phyloP scores from a whole-genome alignment of 371 early-diverging fungal genomes.

The Syncephalastrum sp. region DNA sequence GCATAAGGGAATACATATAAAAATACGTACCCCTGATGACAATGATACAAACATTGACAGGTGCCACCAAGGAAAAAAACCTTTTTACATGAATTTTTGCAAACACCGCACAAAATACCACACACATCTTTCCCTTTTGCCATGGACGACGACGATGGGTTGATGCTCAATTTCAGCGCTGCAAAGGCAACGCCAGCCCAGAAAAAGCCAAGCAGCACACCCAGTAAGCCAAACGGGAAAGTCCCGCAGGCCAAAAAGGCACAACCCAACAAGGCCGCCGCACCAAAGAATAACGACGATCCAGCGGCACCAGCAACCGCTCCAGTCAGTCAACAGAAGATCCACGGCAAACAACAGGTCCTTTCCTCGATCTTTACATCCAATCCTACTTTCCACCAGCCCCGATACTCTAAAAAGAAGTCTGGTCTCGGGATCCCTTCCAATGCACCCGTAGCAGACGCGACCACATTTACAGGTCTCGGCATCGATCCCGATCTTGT shows the following conservation, averaged over 20 bases:
- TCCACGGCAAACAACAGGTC: constrained; percentile 54
- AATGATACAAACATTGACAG: too few species aligned
- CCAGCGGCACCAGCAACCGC: constrained; percentile 4
- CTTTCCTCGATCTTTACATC: constrained; percentile 60
- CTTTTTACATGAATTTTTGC: too few species aligned
- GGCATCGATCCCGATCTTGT: constrained; percentile 73
- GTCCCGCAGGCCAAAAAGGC: background rate
- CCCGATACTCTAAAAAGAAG: constrained; percentile 24
- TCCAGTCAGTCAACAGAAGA: constrained; percentile 27
- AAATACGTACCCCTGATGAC: too few species aligned
- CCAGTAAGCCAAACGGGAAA: background rate
- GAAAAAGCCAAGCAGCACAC: background rate
- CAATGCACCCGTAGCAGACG: constrained; percentile 54
- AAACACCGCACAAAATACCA: too few species aligned
- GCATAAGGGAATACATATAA: too few species aligned
- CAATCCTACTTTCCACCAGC: constrained; percentile 46
- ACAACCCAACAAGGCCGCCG: constrained; percentile 6
- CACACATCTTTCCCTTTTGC: too few species aligned
- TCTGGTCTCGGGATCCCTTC: constrained; percentile 43
- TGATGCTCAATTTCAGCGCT: constrained; percentile 64
- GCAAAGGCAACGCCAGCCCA: background rate
- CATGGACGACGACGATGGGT: constrained; percentile 60
- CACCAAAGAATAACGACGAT: constrained; percentile 2
- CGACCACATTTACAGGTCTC: constrained; percentile 67
- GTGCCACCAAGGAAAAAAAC: too few species aligned